These are phyloP conservation scores for Penicillium paxilli DNA, from an alignment of 495 filamentous ascomycete species.

Conservation along the genomic window DNA sequence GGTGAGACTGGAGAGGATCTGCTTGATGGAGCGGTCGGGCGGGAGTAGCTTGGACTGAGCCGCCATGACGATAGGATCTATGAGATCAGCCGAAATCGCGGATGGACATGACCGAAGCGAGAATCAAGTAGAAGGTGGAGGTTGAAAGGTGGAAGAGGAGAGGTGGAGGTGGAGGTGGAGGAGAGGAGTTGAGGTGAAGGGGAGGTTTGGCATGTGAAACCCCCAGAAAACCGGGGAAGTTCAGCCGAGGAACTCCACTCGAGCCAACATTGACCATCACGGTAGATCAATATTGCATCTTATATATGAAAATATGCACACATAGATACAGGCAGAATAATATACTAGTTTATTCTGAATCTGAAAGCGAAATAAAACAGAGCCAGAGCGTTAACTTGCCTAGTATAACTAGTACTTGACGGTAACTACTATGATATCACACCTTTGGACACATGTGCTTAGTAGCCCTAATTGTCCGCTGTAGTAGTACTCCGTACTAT, in stretches of 20 bases:
- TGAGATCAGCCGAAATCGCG: conserved; percentile 32
- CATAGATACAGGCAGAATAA: too few relatives aligned
- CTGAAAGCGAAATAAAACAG: too few relatives aligned
- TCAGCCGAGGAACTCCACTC: conserved; percentile 22
- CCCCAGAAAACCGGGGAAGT: conserved; percentile 28
- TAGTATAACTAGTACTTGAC: too few relatives aligned
- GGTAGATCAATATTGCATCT: too few relatives aligned
- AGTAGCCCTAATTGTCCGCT: too few relatives aligned
- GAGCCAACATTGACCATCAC: too few relatives aligned
- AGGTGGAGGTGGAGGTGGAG: conserved; percentile 9
- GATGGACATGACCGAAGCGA: conserved; percentile 33
- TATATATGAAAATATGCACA: too few relatives aligned
- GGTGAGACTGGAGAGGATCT: conserved; percentile 71
- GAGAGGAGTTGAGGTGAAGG: conserved; percentile 11
- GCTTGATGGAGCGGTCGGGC: conserved; percentile 70
- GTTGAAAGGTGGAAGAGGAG: conserved; percentile 1
- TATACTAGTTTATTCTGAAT: too few relatives aligned
- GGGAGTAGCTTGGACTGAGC: conserved; percentile 75
- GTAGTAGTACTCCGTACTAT: too few relatives aligned
- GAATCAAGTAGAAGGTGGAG: conserved; percentile 1
- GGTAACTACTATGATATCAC: too few relatives aligned
- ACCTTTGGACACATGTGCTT: too few relatives aligned
- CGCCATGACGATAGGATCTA: conserved; percentile 57
- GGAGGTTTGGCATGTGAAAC: conserved; percentile 31
- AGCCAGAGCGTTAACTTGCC: too few relatives aligned